Base-by-base conservation (phyloP, 148 eudicot genomes). In the Nepenthes gracilis region DNA sequence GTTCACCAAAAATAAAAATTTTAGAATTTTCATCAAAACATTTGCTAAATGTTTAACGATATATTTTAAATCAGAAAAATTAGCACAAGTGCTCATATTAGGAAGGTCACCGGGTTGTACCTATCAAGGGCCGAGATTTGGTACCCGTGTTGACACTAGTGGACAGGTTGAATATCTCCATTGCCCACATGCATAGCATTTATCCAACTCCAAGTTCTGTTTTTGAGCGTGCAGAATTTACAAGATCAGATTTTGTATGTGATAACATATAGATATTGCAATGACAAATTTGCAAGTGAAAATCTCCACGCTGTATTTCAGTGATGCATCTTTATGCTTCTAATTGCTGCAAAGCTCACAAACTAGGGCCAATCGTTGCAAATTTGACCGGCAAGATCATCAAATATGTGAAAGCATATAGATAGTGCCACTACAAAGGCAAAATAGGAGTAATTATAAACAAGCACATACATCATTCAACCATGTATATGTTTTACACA, bases 81-180 rank as follows among this genome's bases (percentile, higher is more conserved):
- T n/a, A n/a, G n/a, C n/a, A n/a, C n/a, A n/a, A n/a, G n/a, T n/a
- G n/a, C n/a, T n/a, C n/a, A n/a, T n/a, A n/a, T n/a, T n/a, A n/a
- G n/a, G n/a, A n/a, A n/a, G n/a, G n/a, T n/a, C n/a, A n/a, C n/a
- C n/a, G n/a, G n/a, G n/a, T n/a, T n/a, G n/a, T 49, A 49, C 53
- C 12, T n/a, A 11, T 49, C 53, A 49, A n/a, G 53, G 86, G 62
- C 94, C 95, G 52, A 72, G 76, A 78, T 68, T 75, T 12, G 86
- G 90, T 15, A 89, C 72, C 37, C 70, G 51, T 53, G 81, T 15
- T 56, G 87, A 79, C 47, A 84, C 59, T 45, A 95, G 91, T 23
- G 80, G 73, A 38, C 98, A 96, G 23, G 64, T 72, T 0, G 53
- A 84, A 67, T 86, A 88, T 80, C 96, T 84, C 98, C 98, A 88